Percentiles rank a stretch among this genome's conserved stretches.
phyloP scores from a whole-genome alignment of 108 stramenopile genomes.

The Fragilaria crotonensis region DNA sequence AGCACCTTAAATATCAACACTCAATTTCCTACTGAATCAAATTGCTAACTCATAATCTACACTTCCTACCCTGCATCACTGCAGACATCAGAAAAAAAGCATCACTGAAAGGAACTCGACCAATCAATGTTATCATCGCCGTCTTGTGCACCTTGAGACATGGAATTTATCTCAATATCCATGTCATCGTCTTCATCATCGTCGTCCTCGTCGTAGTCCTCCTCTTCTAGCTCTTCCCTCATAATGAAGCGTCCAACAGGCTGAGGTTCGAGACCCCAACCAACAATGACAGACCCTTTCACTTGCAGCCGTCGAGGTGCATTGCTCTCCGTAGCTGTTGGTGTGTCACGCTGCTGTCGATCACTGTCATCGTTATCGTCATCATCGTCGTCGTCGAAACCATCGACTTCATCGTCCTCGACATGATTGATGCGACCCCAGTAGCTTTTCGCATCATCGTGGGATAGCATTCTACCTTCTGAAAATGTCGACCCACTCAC shows the following conservation, averaged over 20 bases:
- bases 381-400: constrained; percentile 2
- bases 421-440: constrained; percentile 66
- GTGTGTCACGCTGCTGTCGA: constrained; percentile 32
- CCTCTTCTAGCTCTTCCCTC: constrained; percentile 39
- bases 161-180: constrained; percentile 34
- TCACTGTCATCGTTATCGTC: constrained; percentile 23
- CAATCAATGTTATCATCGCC: constrained; percentile 7
- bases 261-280: constrained; percentile 63
- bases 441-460: constrained; percentile 66
- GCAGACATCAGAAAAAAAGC: too few species aligned
- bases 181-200: constrained; percentile 50
- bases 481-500: constrained; percentile 72
- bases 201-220: constrained; percentile 42
- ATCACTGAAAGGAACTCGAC: constrained; percentile 10
- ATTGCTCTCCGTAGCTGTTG: constrained; percentile 30
- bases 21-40: too few species aligned
- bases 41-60: too few species aligned
- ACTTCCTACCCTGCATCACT: too few species aligned
- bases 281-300: constrained; percentile 57
- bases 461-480: constrained; percentile 54
- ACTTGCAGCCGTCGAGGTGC: constrained; percentile 29
- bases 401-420: constrained; percentile 3
- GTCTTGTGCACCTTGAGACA: too few species aligned
- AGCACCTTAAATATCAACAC: too few species aligned
- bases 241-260: constrained; percentile 68